Percentiles rank a stretch among this genome's conserved stretches.
Conservation (phyloP, 805 yeast genomes). For the Crinitomyces ghanaensis region DNA sequence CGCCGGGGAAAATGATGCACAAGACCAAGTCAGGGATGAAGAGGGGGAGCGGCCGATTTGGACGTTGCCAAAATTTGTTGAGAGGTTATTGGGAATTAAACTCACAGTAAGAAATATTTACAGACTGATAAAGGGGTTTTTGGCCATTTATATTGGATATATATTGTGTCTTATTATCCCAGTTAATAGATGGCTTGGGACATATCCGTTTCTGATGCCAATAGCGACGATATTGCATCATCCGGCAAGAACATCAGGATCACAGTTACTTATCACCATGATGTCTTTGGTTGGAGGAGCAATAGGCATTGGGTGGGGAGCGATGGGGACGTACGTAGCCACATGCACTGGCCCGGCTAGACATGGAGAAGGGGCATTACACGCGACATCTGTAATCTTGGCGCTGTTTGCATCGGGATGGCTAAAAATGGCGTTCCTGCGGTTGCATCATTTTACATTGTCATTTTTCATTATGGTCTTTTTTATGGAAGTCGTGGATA, state of each 20-base stretch:
- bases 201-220: constrained; percentile 31
- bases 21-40: constrained; percentile 1
- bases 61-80: neutral
- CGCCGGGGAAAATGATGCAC: constrained; percentile 5
- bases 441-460: constrained; percentile 28
- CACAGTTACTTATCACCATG: constrained; percentile 36
- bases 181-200: constrained; percentile 34
- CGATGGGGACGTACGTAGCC: constrained; percentile 33
- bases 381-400: constrained; percentile 32
- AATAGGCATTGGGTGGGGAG: constrained; percentile 35
- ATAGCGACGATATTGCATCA: constrained; percentile 35
- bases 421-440: constrained; percentile 31
- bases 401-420: constrained; percentile 31
- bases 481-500: constrained; percentile 24
- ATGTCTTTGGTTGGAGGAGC: constrained; percentile 31
- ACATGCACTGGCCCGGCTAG: constrained; percentile 31
- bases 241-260: constrained; percentile 36
- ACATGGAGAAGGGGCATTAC: constrained; percentile 35
- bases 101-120: too few relatives aligned
- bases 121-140: constrained; percentile 22
- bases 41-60: neutral
- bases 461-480: constrained; percentile 22
- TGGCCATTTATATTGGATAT: constrained; percentile 32
- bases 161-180: constrained; percentile 30
- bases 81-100: neutral